Evolutionary conservation across 768 basidiomycete genomes (phyloP), one percentile per base, ranked within the genome.

Genomic region (Paxillus involutus): DNA sequence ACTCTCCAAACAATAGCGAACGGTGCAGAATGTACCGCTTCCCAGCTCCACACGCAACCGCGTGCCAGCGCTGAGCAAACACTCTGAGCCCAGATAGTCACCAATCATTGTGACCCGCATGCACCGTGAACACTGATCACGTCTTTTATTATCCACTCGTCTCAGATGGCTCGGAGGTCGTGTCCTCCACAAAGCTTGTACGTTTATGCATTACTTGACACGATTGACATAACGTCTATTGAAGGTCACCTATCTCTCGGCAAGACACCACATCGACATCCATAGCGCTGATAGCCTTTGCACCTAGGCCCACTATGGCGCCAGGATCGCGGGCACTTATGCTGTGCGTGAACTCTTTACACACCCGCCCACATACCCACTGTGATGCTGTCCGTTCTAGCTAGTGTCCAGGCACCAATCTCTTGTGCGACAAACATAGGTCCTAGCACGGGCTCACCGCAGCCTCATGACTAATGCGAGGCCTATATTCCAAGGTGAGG

Each of bases 101-200:
- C 71, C 3, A 89, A 86, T 94, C 42, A 92, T 94, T 67, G 76
- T 94, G 48, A 93, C 91, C 2, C 92, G 93, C 61, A 85, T 92
- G 82, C 91, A 94, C 63, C 82, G 91, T 85, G 14, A 59, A 33
- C n/a, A 37, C 12, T 13, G 8, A 85, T 43, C 82, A 75, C 59
- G 55, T 82, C 6, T 77, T 92, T 53, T 82, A 63, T 64, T 80
- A 75, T 52, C 80, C 75, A 33, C 65, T 60, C 17, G 63, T 60
- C 52, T 49, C n/a, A n/a, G n/a, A n/a, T n/a, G n/a, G n/a, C n/a
- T n/a, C 56, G 39, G 53, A 58, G 44, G 39, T 52, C 44, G 30
- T 29, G n/a, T 51, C 49, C 26, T 44, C 60, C 6, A 55, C 54
- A 35, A 57, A 60, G 43, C 54, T 54, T 12, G 52, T 64, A 44